Evolutionary conservation across 2,329 filamentous ascomycete species (phyloP), one percentile per base, ranked within the genome.

Genomic region (Colletotrichum sp.): DNA sequence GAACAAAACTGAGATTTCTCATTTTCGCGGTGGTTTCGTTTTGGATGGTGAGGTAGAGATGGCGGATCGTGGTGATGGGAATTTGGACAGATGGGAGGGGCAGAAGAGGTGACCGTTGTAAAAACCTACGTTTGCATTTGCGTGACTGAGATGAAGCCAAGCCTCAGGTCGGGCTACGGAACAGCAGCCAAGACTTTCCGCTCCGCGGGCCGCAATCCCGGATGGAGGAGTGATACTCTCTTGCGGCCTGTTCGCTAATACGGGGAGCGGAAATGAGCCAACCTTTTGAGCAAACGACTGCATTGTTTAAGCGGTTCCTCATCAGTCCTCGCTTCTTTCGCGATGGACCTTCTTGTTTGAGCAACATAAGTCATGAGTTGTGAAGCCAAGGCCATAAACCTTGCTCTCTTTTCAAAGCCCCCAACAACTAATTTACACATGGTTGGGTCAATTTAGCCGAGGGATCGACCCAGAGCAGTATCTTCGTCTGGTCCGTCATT

Each of bases 211-310:
- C 36, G 36, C 36, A 18, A 43, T 4, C 36, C 36, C 36, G 36
- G 2, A 43, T 18, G 0, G 18, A 43, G 16, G 16, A 43, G 36
- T 18, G 36, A 6, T 43, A n/a, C 18, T 43, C 36, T 43, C 34
- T 4, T 39, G 34, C 4, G 0, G 34, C 34, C 7, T 16, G 34
- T 4, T 39, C 8, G 16, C 16, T 43, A 43, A 43, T 18, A n/a
- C 16, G 36, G 36, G 2, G 16, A 18, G 36, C 36, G 36, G 36
- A 43, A 43, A 43, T 43, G 36, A 43, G 18, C 18, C 0, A 43
- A n/a, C 1, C 16, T 43, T 3, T 43, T 43, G 16, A 6, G 16
- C 8, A 43, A 43, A n/a, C 36, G 0, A 10, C 1, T 1, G 36
- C 36, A 43, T 43, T 43, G 7, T 10, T 6, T 1, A n/a, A 18